phyloP scores from a whole-genome alignment of 345 rosid species.

The Balakata baccata region DNA sequence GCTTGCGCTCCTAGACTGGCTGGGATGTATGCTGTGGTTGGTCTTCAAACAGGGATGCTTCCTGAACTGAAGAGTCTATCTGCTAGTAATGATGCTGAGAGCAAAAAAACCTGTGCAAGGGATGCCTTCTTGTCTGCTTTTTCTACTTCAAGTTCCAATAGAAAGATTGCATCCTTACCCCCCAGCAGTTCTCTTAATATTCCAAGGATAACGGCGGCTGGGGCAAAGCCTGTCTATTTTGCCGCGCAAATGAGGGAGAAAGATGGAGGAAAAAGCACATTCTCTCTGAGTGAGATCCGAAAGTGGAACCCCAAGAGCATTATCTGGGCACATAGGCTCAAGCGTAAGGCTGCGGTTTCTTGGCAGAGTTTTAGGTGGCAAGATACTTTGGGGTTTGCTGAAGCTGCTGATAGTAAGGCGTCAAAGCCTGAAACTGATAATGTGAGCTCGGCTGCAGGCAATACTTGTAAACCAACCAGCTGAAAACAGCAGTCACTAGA shows the following conservation, averaged over 20 bases:
- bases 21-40: constrained; percentile 11
- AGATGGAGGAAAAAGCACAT: constrained; percentile 3
- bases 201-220: constrained; percentile 31
- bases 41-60: constrained; percentile 5
- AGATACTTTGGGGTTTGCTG: constrained; percentile 19
- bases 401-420: constrained; percentile 14
- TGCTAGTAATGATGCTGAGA: not conserved
- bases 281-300: constrained; percentile 9
- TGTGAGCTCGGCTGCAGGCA: too few species aligned
- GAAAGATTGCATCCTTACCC: not conserved
- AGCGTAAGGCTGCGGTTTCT: constrained; percentile 16
- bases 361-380: constrained; percentile 17
- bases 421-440: constrained; percentile 8
- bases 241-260: constrained; percentile 18
- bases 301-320: constrained; percentile 4
- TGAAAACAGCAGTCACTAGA: not conserved
- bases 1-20: constrained; percentile 5
- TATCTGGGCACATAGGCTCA: constrained; percentile 6
- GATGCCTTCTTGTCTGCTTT: constrained; percentile 27
- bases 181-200: not conserved
- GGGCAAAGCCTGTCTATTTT: constrained; percentile 24
- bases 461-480: not conserved
- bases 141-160: constrained; percentile 16
- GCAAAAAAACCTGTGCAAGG: constrained; percentile 7
- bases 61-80: constrained; percentile 10